Base-by-base conservation (phyloP, 768 basidiomycete genomes). In the Amanita subjunquillea region DNA sequence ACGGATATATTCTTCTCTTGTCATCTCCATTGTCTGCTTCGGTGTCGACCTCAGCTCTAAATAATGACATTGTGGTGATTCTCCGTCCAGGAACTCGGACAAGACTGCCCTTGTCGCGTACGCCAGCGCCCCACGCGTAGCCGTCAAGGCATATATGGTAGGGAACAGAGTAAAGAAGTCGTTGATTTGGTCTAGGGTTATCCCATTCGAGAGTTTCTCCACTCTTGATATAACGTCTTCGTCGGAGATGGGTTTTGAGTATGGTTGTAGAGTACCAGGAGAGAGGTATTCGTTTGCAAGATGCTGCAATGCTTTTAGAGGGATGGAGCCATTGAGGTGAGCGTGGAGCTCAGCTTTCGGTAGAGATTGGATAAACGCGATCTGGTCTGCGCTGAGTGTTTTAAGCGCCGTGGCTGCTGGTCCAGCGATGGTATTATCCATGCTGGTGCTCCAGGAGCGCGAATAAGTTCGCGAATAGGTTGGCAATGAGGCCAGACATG, bases 261-360 rank as follows among this genome's bases (percentile, higher is more conserved):
- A n/a, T 47, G 54, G 25, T 34, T 50, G 37, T 13, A 51, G 17
- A 0, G 66, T 44, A 13, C 50, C 23, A 7, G 58, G 52, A 0
- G 58, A 37, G 15, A 60, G 57, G 48, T 68, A 72, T 32, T 79
- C 71, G 7, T 58, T 57, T 0, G 83, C 85, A 12, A 92, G 78
- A 6, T 79, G 73, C 56, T 80, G 78, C 0, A 91, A 74, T 25
- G 79, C 66, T 0, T 67, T 49, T 23, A 90, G 67, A 0, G 90
- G 90, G 32, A 92, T 91, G 8, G 81, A 91, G 0, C 89, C 89
- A 58, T 91, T 91, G 3, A 91, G 76, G 60, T 91, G 89, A 0
- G 89, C 90, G 56, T 91, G 90, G 0, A 92, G 75, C 61, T 93
- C 90, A 1, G 89, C 87, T 65, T 92, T 92, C 8, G 85, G 85